Evolutionary conservation across 73 alveolate species (phyloP), one percentile per base, ranked within the genome.

Genomic region (Tetrahymena malaccensis): DNA sequence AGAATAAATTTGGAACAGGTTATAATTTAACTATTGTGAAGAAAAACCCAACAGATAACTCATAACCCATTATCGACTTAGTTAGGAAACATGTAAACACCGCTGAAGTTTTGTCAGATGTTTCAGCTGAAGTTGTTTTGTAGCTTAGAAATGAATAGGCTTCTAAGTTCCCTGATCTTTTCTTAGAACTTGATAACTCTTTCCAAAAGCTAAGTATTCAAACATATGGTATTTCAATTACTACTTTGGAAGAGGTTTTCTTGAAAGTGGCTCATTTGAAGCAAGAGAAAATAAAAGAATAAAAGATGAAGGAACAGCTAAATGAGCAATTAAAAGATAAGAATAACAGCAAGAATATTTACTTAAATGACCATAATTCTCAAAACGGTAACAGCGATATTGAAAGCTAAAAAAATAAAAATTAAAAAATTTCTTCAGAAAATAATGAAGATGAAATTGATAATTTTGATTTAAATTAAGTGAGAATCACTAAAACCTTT

Each of bases 1-100:
- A 99, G 95, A 97, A 98, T 43, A 96, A 98, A 94, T 99, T 98
- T 98, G 99, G 99, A 43, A 99, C 98, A 44, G 99, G 99, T n/a
- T 99, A 98, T 96, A 99, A 95, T 94, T 50, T 95, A 94, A 96
- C 94, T 93, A 83, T 70, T 44, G 97, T 96, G 10, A 37, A 93
- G 95, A 95, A 96, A 58, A 94, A 27, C 85, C 96, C 94, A 37
- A 95, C 94, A 94, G 93, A 96, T 43, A 96, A 95, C 94, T 93
- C 95, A n/a, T 22, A 37, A 40, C 93, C 44, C n/a, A 93, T 93
- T 6, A 93, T 93, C 10, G 85, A 93, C 35, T 38, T 93, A 84
- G 97, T 97, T 58, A 93, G 35, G 25, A 43, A 94, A 84, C 93
- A 85, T 85, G 43, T 95, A 21, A 85, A 44, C 22, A 43, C 95